Base-by-base conservation (phyloP, 305 asterid species). In the Fraxinus albicans region DNA sequence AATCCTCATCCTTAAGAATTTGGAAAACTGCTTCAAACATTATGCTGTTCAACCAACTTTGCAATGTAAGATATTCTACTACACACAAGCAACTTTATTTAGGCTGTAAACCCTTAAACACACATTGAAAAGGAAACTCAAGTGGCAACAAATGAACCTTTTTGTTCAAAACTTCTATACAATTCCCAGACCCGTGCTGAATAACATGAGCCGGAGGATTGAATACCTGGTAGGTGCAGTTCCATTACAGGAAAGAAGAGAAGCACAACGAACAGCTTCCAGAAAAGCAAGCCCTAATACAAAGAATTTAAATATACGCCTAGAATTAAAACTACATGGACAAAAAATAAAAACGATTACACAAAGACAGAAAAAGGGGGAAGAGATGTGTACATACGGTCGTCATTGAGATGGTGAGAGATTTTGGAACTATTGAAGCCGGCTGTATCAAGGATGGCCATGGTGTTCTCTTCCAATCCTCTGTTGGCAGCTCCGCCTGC, bases 211-310 rank as follows among this genome's bases (percentile, higher is more conserved):
- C 72, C 12, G 4, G 33, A 63, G 72, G 31, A 21, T 3, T 8
- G 72, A 21, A 21, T 90, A 94, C 98, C 82, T 84, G 3, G 98
- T 91, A 12, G 99, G 98, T 0, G 97, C 88, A 81, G 60, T 85
- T 86, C 91, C 96, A 77, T 85, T 85, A 40, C 86, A 91, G 0
- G 94, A 90, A 78, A 92, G 90, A 73, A 94, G 89, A 80, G 91
- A 91, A 86, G 94, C 93, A 80, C 94, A 88, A 81, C 97, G 95
- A 84, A 94, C 96, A 77, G 98, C 99, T 86, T 93, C 96, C 42
- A 95, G 90, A 85, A 90, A 95, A 83, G 94, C 90, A 87, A 91
- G 94, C 50, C 94, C 98, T 95, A 75, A 63, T n/a, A 81, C 29
- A 81, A 38, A 84, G 40, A 76, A 15, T 29, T 47, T 55, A 21